phyloP scores from a whole-genome alignment of 352 stramenopile species.

The Phytophthora macrochlamydospora region DNA sequence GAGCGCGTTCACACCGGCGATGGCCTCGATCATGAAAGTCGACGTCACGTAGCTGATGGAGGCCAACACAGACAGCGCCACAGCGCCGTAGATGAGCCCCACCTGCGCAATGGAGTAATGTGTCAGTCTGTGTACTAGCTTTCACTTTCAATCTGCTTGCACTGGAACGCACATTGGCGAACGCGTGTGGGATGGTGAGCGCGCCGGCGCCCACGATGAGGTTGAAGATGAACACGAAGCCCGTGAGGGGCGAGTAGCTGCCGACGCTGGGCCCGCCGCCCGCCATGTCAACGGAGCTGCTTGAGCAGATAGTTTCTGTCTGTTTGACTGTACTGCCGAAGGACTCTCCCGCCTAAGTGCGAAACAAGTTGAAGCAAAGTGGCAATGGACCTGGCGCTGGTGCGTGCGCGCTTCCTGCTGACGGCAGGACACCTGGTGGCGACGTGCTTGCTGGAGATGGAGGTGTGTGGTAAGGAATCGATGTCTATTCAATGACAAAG shows the following conservation, averaged over 20 bases:
- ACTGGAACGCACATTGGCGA: slow-evolving; percentile 59
- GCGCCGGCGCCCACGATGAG: slow-evolving; percentile 87
- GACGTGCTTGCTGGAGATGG: slow-evolving; percentile 40
- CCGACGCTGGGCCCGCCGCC: slow-evolving; percentile 53
- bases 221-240: slow-evolving; percentile 93
- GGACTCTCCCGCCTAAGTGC: slow-evolving; percentile 10
- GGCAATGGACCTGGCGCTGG: slow-evolving; percentile 19
- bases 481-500: not conserved
- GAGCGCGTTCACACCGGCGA: slow-evolving; percentile 82
- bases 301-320: not conserved
- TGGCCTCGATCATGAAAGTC: slow-evolving; percentile 88
- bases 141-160: not conserved
- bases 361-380: slow-evolving; percentile 1
- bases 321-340: not conserved
- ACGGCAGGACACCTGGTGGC: slow-evolving; percentile 63
- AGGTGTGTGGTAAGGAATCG: slow-evolving; percentile 2
- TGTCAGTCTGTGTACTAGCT: not conserved
- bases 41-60: slow-evolving; percentile 81
- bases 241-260: slow-evolving; percentile 86
- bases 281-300: slow-evolving; percentile 40
- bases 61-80: slow-evolving; percentile 61
- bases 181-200: slow-evolving; percentile 87
- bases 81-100: slow-evolving; percentile 75
- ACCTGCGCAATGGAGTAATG: slow-evolving; percentile 31
- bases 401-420: slow-evolving; percentile 61